A percentile compares a stretch with the other conserved stretches of the same genome.
Conservation (phyloP, 805 yeast genomes). For the Wickerhamomyces chambardii region DNA sequence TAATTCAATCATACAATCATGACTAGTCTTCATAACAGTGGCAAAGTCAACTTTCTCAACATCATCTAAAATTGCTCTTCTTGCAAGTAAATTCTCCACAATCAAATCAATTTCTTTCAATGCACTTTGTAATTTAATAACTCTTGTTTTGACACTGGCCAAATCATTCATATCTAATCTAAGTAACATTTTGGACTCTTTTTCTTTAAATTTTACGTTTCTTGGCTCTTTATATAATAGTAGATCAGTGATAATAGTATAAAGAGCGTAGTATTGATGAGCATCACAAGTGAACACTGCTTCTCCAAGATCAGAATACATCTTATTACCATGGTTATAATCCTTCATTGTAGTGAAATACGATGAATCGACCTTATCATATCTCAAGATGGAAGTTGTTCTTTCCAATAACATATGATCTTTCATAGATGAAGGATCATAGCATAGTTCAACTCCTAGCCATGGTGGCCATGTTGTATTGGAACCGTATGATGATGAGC, state of each 20-base stretch:
- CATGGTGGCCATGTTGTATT: constrained; percentile 79
- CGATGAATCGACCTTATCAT: constrained; percentile 42
- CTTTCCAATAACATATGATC: constrained; percentile 51
- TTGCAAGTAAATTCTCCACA: constrained; percentile 36
- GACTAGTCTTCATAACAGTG: constrained; percentile 27
- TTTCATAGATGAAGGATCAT: constrained; percentile 37
- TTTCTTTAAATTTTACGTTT: constrained; percentile 44
- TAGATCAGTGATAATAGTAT: constrained; percentile 51
- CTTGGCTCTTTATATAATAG: constrained; percentile 71
- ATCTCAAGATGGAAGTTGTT: constrained; percentile 52
- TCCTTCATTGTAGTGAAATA: constrained; percentile 23
- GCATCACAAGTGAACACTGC: constrained; percentile 66
- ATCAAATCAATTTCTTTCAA: constrained; percentile 30
- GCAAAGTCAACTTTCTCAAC: constrained; percentile 34
- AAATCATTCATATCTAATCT: constrained; percentile 65
- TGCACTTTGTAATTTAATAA: constrained; percentile 40
- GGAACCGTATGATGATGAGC: constrained; percentile 53
- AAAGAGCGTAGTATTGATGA: constrained; percentile 59
- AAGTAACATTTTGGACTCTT: constrained; percentile 55
- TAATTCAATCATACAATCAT: constrained; percentile 29
- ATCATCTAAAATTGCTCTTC: constrained; percentile 40
- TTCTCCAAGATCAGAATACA: constrained; percentile 61
- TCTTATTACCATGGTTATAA: constrained; percentile 29
- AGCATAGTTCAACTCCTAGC: constrained; percentile 66
- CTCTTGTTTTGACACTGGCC: constrained; percentile 33